phyloP scores from a whole-genome alignment of 805 yeast species.

The Saccharomycopsis sp. region DNA sequence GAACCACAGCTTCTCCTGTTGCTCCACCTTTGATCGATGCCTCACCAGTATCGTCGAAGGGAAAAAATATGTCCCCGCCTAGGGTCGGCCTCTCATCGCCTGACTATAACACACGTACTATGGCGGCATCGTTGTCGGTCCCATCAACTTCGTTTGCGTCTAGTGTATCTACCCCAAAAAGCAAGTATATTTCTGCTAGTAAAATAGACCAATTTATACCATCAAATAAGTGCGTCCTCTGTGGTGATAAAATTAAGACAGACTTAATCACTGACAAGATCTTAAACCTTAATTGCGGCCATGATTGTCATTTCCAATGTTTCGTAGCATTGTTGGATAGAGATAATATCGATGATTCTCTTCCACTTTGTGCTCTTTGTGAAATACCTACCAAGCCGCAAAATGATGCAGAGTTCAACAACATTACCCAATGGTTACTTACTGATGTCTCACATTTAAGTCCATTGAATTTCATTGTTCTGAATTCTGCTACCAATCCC shows the following conservation, averaged over 20 bases:
- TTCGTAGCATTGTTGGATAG: conserved; percentile 10
- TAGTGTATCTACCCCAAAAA: background rate
- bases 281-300: conserved; percentile 14
- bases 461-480: background rate
- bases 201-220: background rate
- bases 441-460: background rate
- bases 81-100: background rate
- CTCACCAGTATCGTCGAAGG: background rate
- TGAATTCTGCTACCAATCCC: background rate
- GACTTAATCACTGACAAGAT: conserved; percentile 5
- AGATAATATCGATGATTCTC: conserved; percentile 1
- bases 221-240: conserved; percentile 2
- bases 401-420: conserved; percentile 8
- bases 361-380: conserved; percentile 15
- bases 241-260: conserved; percentile 2
- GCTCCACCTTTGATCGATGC: background rate
- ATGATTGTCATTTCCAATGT: conserved; percentile 19
- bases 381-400: conserved; percentile 11
- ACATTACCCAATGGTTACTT: conserved; percentile 5
- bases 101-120: background rate
- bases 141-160: background rate
- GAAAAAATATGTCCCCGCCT: background rate
- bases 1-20: too few species aligned
- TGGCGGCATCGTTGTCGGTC: background rate
- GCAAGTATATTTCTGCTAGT: background rate